Conservation (phyloP, 805 yeast species). For the Spathaspora boniae region DNA sequence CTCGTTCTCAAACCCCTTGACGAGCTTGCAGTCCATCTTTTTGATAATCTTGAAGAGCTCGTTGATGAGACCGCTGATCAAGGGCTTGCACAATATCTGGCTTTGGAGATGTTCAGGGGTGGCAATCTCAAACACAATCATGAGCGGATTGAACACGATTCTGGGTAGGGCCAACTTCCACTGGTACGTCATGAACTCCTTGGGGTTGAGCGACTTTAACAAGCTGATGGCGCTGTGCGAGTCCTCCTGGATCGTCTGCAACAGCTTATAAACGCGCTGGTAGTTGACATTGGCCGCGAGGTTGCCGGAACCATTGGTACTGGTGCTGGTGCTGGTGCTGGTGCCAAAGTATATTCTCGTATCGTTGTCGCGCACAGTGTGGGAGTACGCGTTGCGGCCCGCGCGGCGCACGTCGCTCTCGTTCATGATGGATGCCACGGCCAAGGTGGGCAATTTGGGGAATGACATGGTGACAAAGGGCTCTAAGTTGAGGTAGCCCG, state of each 20-base stretch:
- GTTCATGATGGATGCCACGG: conserved; percentile 51
- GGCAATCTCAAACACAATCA: conserved; percentile 70
- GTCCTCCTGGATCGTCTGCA: conserved; percentile 33
- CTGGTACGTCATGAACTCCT: conserved; percentile 67
- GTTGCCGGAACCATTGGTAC: conserved; percentile 6
- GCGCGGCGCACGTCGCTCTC: conserved; percentile 53
- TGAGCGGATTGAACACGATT: conserved; percentile 72
- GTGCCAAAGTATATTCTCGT: conserved; percentile 44
- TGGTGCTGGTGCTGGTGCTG: conserved; percentile 15
- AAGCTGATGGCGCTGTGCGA: conserved; percentile 39
- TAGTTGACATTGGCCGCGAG: conserved; percentile 16
- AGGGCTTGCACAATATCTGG: conserved; percentile 81
- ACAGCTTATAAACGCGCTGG: conserved; percentile 23
- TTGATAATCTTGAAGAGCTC: conserved; percentile 73
- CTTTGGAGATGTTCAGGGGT: conserved; percentile 54
- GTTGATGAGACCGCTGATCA: conserved; percentile 71
- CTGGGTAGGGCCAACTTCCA: conserved; percentile 84
- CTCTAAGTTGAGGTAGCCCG: conserved; percentile 70
- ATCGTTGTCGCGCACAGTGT: conserved; percentile 36
- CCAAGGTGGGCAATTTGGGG: conserved; percentile 16
- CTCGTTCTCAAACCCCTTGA: conserved; percentile 69
- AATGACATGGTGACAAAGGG: conserved; percentile 55
- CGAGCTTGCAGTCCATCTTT: conserved; percentile 72
- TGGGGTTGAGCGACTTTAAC: conserved; percentile 47
- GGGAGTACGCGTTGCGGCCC: conserved; percentile 23